Percentiles rank a stretch among this genome's conserved stretches.
Conservation (phyloP, 805 yeast species). For the Torulaspora maleeae region DNA sequence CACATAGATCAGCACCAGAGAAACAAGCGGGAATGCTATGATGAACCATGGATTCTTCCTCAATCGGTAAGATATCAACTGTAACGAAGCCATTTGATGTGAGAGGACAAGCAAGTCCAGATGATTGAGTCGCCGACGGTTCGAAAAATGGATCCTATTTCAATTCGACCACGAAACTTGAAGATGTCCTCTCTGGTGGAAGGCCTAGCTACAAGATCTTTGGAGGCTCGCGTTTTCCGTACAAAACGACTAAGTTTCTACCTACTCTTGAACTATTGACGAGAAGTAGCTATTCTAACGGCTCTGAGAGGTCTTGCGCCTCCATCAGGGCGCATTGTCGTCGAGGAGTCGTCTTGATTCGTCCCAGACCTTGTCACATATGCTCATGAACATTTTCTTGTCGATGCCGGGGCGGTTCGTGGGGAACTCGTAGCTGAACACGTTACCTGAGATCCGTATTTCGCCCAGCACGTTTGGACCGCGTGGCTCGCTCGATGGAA, state of each 20-base stretch:
- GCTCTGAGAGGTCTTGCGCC: not conserved
- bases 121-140: not conserved
- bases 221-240: not conserved
- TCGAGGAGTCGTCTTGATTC: conserved; percentile 19
- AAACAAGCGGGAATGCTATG: conserved; percentile 23
- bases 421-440: conserved; percentile 29
- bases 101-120: not conserved
- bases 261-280: not conserved
- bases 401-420: conserved; percentile 20
- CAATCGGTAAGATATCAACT: conserved; percentile 25
- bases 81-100: conserved; percentile 14
- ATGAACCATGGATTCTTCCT: conserved; percentile 28
- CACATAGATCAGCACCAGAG: conserved; percentile 22
- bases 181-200: not conserved
- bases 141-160: not conserved
- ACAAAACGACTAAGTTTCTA: not conserved
- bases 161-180: not conserved
- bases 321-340: not conserved
- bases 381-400: conserved; percentile 33
- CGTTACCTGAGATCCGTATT: conserved; percentile 23
- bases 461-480: conserved; percentile 23
- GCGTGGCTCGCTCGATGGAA: conserved; percentile 9
- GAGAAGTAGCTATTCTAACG: not conserved
- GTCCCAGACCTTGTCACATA: conserved; percentile 35
- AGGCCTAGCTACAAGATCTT: not conserved